Percentiles rank a stretch among this genome's conserved stretches.
phyloP scores from a whole-genome alignment of 192 early-diverging fungal genomes.

The Linnemannia elongata region DNA sequence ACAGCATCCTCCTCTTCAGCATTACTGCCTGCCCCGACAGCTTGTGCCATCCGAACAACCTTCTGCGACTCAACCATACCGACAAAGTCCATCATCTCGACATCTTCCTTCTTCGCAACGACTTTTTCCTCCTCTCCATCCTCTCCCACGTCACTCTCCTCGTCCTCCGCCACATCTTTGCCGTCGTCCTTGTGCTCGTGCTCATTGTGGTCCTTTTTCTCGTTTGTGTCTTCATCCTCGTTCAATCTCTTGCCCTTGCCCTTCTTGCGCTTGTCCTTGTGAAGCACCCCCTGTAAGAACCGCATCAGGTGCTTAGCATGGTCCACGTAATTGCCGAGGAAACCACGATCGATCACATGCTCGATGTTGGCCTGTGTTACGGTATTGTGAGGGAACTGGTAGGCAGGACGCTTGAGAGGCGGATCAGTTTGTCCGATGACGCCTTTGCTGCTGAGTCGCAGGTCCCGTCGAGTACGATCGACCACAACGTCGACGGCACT shows the following conservation, averaged over 20 bases:
- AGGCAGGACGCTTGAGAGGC: constrained; percentile 7
- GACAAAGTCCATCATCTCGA: background rate
- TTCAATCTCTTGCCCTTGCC: background rate
- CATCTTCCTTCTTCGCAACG: background rate
- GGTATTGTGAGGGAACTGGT: background rate
- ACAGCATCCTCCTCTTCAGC: constrained; percentile 2
- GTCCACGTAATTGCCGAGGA: background rate
- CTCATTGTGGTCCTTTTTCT: background rate
- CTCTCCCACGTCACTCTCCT: background rate
- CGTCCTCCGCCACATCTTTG: constrained; percentile 4
- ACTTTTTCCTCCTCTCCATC: background rate
- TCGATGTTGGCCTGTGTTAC: constrained; percentile 7
- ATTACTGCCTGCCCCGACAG: background rate
- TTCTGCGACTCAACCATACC: constrained; percentile 1
- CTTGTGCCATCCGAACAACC: background rate
- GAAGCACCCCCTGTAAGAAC: background rate
- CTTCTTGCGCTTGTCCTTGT: background rate
- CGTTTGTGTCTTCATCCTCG: background rate
- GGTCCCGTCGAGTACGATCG: background rate
- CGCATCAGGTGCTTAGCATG: background rate
- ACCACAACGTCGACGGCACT: background rate
- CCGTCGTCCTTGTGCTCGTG: background rate
- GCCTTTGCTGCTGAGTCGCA: constrained; percentile 1
- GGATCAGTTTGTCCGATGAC: constrained; percentile 10
- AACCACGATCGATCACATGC: background rate